Conservation (phyloP, 257 asterid genomes). For the Capsicum chinense region DNA sequence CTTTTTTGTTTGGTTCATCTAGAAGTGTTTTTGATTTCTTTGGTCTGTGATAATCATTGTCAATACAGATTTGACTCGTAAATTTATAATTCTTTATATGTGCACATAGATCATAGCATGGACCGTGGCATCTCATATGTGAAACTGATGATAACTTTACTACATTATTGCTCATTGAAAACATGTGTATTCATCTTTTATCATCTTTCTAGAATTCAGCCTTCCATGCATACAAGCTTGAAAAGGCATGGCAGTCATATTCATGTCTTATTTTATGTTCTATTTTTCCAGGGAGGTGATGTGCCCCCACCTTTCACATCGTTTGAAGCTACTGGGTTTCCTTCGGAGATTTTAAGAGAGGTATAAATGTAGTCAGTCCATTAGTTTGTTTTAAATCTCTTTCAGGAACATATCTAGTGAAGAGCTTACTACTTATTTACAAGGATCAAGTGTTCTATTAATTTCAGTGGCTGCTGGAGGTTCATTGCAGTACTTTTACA, state of each 20-base stretch:
- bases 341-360: conserved; percentile 92
- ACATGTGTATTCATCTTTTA: conserved; percentile 2
- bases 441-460: conserved; percentile 18
- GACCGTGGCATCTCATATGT: background rate
- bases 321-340: conserved; percentile 78
- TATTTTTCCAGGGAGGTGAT: conserved; percentile 69
- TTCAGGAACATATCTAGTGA: background rate
- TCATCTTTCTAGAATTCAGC: conserved; percentile 17
- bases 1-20: background rate
- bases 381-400: conserved; percentile 29
- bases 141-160: conserved; percentile 12
- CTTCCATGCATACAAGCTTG: conserved; percentile 8
- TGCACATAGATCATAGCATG: conserved; percentile 11
- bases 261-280: background rate
- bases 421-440: conserved; percentile 2
- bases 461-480: conserved; percentile 55
- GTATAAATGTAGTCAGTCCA: conserved; percentile 44
- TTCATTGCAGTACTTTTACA: conserved; percentile 49
- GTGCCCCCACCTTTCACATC: conserved; percentile 81
- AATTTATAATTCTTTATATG: background rate
- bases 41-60: conserved; percentile 14
- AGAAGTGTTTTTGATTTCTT: background rate
- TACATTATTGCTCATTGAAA: conserved; percentile 11
- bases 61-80: background rate
- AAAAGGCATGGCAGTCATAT: conserved; percentile 23